Evolutionary conservation across 257 asterid genomes (phyloP).

Genomic region (Solanum chmielewskii): DNA sequence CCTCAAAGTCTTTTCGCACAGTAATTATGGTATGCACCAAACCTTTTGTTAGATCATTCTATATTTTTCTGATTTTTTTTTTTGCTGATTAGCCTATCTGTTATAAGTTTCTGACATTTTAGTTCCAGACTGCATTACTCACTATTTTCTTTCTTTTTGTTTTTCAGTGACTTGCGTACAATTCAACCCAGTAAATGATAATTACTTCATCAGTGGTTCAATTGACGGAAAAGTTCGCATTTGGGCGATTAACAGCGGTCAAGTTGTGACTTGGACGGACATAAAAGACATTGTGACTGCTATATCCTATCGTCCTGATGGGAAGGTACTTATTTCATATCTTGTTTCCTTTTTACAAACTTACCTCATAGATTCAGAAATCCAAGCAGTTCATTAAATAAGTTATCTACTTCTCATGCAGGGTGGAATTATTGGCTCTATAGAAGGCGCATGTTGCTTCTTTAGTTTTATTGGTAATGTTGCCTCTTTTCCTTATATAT

Average conservation of each 20-base stretch:
- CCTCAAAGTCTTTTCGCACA: slow-evolving; percentile 64
- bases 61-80: neutral
- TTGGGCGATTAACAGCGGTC: slow-evolving; percentile 53
- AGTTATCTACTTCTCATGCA: slow-evolving; percentile 9
- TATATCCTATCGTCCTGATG: slow-evolving; percentile 77
- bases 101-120: neutral
- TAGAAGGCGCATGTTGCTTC: slow-evolving; percentile 58
- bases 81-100: neutral
- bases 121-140: neutral
- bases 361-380: neutral
- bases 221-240: slow-evolving; percentile 92
- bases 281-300: slow-evolving; percentile 81
- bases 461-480: slow-evolving; percentile 57
- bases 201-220: slow-evolving; percentile 89
- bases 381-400: neutral
- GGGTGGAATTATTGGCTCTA: slow-evolving; percentile 79
- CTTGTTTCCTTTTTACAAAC: neutral
- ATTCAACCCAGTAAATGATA: slow-evolving; percentile 63
- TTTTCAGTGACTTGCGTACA: slow-evolving; percentile 77
- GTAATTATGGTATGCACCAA: slow-evolving; percentile 53
- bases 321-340: slow-evolving; percentile 37
- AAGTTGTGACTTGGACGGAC: slow-evolving; percentile 81
- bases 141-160: neutral
- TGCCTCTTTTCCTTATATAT: neutral
- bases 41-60: neutral